Evolutionary conservation across 306 rosid species (phyloP).

Genomic region (Gillenia trifoliata): DNA sequence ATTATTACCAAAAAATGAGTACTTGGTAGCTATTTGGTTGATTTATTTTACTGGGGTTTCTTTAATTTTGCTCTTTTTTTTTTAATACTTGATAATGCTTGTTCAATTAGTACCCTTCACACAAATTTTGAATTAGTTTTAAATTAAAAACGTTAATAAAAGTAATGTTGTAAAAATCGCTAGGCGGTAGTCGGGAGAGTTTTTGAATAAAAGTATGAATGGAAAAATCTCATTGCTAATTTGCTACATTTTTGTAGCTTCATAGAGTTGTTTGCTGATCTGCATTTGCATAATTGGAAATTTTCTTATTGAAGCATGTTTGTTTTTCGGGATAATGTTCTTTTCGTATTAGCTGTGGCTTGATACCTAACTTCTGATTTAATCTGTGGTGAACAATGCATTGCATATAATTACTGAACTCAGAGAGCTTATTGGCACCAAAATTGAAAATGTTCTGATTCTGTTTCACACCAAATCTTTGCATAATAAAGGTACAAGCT

Average conservation of each 20-base stretch:
- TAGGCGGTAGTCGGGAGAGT: too few relatives aligned
- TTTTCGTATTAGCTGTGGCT: not conserved
- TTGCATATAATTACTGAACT: not conserved
- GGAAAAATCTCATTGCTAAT: too few relatives aligned
- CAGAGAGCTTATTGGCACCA: not conserved
- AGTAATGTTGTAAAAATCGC: too few relatives aligned
- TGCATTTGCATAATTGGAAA: not conserved
- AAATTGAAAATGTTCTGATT: not conserved
- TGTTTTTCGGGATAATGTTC: not conserved
- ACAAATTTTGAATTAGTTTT: too few relatives aligned
- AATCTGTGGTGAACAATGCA: not conserved
- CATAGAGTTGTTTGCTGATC: not conserved
- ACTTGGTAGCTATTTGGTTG: not conserved
- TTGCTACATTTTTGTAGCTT: too few relatives aligned
- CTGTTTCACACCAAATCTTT: not conserved
- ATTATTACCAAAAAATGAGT: not conserved
- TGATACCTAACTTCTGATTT: not conserved
- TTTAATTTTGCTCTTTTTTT: not conserved
- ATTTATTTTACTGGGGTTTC: not conserved
- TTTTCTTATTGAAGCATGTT: not conserved
- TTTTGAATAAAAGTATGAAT: too few relatives aligned
- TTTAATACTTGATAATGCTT: not conserved
- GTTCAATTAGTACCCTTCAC: too few relatives aligned
- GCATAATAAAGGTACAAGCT: not conserved
- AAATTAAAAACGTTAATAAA: too few relatives aligned